A percentile compares a stretch with the other conserved stretches of the same genome.
Conservation (phyloP, 495 filamentous ascomycete genomes). For the Penicillium waksmanii region DNA sequence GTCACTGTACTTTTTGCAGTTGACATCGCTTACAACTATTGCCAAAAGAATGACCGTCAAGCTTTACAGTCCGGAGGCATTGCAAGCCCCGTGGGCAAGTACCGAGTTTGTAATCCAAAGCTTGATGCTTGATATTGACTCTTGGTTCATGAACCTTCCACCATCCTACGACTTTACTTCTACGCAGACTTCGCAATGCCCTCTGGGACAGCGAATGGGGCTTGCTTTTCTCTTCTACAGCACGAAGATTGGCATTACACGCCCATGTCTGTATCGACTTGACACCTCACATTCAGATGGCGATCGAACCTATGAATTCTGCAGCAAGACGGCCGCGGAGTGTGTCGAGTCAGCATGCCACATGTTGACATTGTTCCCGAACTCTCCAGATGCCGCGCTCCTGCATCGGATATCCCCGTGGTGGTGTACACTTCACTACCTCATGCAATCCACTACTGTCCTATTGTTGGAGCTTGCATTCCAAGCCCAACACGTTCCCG, state of each 20-base stretch:
- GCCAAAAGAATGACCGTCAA: constrained; percentile 53
- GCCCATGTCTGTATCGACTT: constrained; percentile 62
- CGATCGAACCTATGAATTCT: constrained; percentile 50
- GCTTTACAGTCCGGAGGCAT: constrained; percentile 61
- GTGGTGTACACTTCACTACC: constrained; percentile 66
- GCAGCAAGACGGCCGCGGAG: constrained; percentile 52
- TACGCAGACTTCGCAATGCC: constrained; percentile 36
- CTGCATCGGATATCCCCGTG: constrained; percentile 59
- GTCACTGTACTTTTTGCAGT: constrained; percentile 55
- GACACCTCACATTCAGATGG: constrained; percentile 40
- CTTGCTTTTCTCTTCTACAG: constrained; percentile 61
- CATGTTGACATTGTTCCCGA: constrained; percentile 58
- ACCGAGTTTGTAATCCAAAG: constrained; percentile 46
- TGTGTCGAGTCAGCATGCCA: constrained; percentile 63
- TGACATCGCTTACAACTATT: constrained; percentile 52
- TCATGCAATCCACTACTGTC: constrained; percentile 63
- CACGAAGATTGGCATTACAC: constrained; percentile 61
- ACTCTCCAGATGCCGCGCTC: constrained; percentile 37
- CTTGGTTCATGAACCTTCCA: constrained; percentile 46
- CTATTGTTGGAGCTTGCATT: constrained; percentile 63
- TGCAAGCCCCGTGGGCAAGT: constrained; percentile 55
- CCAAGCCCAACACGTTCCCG: constrained; percentile 56
- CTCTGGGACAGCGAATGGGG: constrained; percentile 44
- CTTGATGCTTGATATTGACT: constrained; percentile 42
- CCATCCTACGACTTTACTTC: constrained; percentile 44